Evolutionary conservation across 2,329 filamentous ascomycete genomes (phyloP), one percentile per base, ranked within the genome.

Genomic region (Aphanocladium album): DNA sequence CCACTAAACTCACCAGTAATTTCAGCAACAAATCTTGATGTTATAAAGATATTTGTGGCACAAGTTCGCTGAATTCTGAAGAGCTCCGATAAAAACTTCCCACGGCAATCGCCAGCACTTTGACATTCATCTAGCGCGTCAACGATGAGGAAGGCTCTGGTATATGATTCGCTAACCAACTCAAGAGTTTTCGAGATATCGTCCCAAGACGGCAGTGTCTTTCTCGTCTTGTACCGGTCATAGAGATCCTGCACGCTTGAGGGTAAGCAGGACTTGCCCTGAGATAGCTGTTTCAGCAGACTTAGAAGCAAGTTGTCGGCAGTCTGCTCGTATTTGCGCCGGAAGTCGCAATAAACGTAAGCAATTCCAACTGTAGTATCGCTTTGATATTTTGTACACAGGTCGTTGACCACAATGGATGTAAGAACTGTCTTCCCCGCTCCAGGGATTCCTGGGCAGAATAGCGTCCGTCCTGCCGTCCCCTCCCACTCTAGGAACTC

Each of bases 391-490:
- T 33, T 41, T 0, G 25, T 58, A 5, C n/a, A 17, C 4, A 60
- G 23, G n/a, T 55, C 11, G 9, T 55, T 16, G 27, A 60, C 23
- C 2, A 60, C 33, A 30, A 49, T 55, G 12, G 43, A 60, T 30
- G 58, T 55, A 5, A 60, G 39, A 16, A 55, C 30, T 43, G 58
- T 60, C 25, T 60, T 60, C 5, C 58, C 58, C 2, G 58, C 59
- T 1, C 64, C 65, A 1, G 65, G 64, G 16, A 64, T 62, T 0
- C 76, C 76, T 5, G 69, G 70, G 61, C 75, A 80, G 61, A 76
- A 77, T 0, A 81, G 53, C 0, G 67, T 74, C 33, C 67, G 57
- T n/a, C 3, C 62, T 65, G 1, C 57, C 0, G 54, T 35, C 2
- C 60, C 41, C 0, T 70, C 0, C 75, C 73, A 78, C 2, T 37